Base-by-base conservation (phyloP, 371 early-diverging fungal species). In the Mortierella sp. region DNA sequence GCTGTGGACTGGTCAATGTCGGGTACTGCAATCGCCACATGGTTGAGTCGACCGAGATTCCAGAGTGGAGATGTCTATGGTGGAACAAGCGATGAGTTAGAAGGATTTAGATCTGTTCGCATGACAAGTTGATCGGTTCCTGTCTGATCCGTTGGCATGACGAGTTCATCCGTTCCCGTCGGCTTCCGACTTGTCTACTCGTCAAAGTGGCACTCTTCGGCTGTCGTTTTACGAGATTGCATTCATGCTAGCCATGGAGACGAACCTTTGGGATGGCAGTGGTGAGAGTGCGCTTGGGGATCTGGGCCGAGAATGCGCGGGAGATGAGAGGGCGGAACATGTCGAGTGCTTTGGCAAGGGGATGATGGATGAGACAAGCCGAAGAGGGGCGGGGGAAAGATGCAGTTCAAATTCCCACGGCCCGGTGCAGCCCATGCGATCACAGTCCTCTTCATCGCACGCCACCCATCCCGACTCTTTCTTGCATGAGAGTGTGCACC, bases 1-100 rank as follows among this genome's bases (percentile, higher is more conserved):
- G 69, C 60, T 4, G 86, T 71, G 10, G 91, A 77, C 59, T 88
- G 83, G 44, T 85, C 87, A 43, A 92, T 70, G 67, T 94, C 86
- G 2, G 89, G 91, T 1, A 88, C 88, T 5, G 93, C 94, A 44
- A 93, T 92, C 21, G 94, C 93, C 0, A 93, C 91, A 70, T 93
- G 94, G 81, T 93, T 93, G 49, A 93, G 79, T 21, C 66, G 80
- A 5, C 94, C 94, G 2, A 93, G 78, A 25, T 78, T 73, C 85
- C 85, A 90, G 22, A 88, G 60, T 27, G 71, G 67, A 37, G 72
- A 71, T 17, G 70, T 51, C 80, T 80, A 52, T 4, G 21, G 13
- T 21, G 14, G n/a, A 53, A n/a, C 3, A 34, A 16, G 34, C 3
- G 10, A 22, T 7, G 22, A 5, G 24, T 22, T 9, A 24, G 25